A percentile compares a stretch with the other conserved stretches of the same genome.
Evolutionary conservation across 2,329 filamentous ascomycete genomes (phyloP).

Genomic region (Chaetomium globosum): DNA sequence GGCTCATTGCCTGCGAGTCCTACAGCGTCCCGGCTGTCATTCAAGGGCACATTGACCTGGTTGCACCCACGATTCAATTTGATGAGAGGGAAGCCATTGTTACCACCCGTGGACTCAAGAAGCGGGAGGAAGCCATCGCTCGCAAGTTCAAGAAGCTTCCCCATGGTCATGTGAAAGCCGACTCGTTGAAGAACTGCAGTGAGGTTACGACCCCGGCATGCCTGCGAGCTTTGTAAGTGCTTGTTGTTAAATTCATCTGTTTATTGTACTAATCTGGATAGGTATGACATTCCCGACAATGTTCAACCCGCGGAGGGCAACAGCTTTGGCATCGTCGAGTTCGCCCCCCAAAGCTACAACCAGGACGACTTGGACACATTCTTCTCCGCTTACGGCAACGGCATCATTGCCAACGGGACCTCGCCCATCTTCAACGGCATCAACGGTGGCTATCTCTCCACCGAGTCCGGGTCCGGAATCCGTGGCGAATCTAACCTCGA

Average conservation of each 20-base stretch:
- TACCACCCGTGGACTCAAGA: slow-evolving; percentile 3
- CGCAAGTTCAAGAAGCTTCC: slow-evolving; percentile 19
- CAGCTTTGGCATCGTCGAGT: slow-evolving; percentile 21
- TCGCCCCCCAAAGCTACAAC: slow-evolving; percentile 18
- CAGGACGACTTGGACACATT: slow-evolving; percentile 18
- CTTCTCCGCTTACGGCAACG: slow-evolving; percentile 8
- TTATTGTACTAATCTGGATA: background rate
- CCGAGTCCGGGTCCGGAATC: slow-evolving; percentile 8
- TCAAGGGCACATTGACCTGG: slow-evolving; percentile 19
- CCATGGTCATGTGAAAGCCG: background rate
- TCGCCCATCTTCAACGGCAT: slow-evolving; percentile 14
- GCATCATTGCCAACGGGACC: slow-evolving; percentile 13
- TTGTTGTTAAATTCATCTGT: no score
- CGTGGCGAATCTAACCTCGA: slow-evolving; percentile 26
- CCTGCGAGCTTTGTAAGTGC: slow-evolving; percentile 13
- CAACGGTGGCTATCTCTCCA: slow-evolving; percentile 10
- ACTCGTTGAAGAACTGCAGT: slow-evolving; percentile 13
- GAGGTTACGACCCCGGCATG: slow-evolving; percentile 14
- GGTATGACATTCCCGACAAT: slow-evolving; percentile 15
- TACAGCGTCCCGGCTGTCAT: slow-evolving; percentile 15
- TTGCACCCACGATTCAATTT: slow-evolving; percentile 18
- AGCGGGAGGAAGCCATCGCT: background rate
- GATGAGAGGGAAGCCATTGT: slow-evolving; percentile 16
- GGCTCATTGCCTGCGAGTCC: slow-evolving; percentile 16
- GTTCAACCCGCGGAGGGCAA: slow-evolving; percentile 10